A percentile compares a stretch with the other conserved stretches of the same genome.
Conservation (phyloP, 1,284 basidiomycete species). For the Retiboletus fuscus region DNA sequence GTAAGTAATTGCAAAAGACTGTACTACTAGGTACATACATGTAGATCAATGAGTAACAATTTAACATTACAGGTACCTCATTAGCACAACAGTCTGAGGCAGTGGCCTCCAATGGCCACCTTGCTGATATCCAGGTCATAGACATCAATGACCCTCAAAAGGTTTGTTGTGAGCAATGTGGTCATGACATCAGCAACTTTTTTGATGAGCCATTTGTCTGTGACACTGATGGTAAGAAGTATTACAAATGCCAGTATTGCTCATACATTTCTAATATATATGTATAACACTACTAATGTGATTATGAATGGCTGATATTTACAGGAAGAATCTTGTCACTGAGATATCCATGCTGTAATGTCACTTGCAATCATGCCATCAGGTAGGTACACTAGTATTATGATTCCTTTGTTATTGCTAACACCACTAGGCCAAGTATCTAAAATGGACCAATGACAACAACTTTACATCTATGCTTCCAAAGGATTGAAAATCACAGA, state of each 20-base stretch:
- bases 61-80: neutral
- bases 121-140: too few species aligned
- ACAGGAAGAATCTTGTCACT: neutral
- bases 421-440: slow-evolving; percentile 13
- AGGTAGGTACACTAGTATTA: neutral
- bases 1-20: neutral
- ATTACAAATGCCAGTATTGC: neutral
- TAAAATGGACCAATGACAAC: neutral
- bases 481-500: neutral
- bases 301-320: too few species aligned
- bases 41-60: too few species aligned
- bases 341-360: neutral
- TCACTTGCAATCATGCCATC: too few species aligned
- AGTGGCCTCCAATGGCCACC: neutral
- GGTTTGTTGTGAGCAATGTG: neutral
- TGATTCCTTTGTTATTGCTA: too few species aligned
- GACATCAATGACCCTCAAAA: slow-evolving; percentile 1
- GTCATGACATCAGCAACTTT: neutral
- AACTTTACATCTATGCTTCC: slow-evolving; percentile 9
- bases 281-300: too few species aligned
- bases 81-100: neutral
- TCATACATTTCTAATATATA: neutral
- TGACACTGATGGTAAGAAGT: too few species aligned
- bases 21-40: too few species aligned
- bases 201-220: neutral